Percentiles rank a stretch among this genome's conserved stretches.
These are phyloP conservation scores for Nasturtium officinale DNA, from an alignment of 345 rosid species.

Conservation along the genomic window DNA sequence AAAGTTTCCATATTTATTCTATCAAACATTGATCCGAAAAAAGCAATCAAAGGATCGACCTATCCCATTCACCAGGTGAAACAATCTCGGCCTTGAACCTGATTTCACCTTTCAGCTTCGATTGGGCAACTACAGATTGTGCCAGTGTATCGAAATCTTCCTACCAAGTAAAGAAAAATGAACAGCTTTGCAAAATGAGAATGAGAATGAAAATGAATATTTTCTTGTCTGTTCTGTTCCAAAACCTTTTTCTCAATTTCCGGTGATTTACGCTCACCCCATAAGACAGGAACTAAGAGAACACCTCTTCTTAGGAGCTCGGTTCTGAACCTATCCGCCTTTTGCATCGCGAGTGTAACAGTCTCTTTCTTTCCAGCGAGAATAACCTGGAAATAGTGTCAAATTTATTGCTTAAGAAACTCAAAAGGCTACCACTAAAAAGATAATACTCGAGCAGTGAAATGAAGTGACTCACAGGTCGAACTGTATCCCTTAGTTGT, in stretches of 20 bases:
- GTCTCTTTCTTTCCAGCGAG: slow-evolving; percentile 84
- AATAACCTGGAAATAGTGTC: slow-evolving; percentile 62
- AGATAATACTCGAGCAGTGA: background rate
- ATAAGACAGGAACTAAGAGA: slow-evolving; percentile 84
- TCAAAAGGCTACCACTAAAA: background rate
- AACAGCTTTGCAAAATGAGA: slow-evolving; percentile 14
- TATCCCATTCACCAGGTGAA: slow-evolving; percentile 90
- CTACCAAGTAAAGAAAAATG: slow-evolving; percentile 43
- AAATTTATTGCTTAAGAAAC: slow-evolving; percentile 13
- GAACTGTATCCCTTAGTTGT: slow-evolving; percentile 86
- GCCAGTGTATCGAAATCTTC: slow-evolving; percentile 88
- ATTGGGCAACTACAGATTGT: slow-evolving; percentile 75
- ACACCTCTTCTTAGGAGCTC: slow-evolving; percentile 87
- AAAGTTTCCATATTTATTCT: slow-evolving; percentile 7
- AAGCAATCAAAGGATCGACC: slow-evolving; percentile 48
- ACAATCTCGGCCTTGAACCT: slow-evolving; percentile 73
- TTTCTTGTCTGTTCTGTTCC: slow-evolving; percentile 39
- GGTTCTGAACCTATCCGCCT: slow-evolving; percentile 85
- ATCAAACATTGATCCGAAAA: background rate
- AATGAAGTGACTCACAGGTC: slow-evolving; percentile 67
- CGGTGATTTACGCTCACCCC: slow-evolving; percentile 68
- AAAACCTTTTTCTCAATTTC: slow-evolving; percentile 75
- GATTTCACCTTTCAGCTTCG: slow-evolving; percentile 88
- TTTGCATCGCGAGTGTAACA: slow-evolving; percentile 64
- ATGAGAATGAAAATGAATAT: slow-evolving; percentile 2